Evolutionary conservation across 2,329 filamentous ascomycete species (phyloP).

Genomic region (Colletotrichum nymphaeae): DNA sequence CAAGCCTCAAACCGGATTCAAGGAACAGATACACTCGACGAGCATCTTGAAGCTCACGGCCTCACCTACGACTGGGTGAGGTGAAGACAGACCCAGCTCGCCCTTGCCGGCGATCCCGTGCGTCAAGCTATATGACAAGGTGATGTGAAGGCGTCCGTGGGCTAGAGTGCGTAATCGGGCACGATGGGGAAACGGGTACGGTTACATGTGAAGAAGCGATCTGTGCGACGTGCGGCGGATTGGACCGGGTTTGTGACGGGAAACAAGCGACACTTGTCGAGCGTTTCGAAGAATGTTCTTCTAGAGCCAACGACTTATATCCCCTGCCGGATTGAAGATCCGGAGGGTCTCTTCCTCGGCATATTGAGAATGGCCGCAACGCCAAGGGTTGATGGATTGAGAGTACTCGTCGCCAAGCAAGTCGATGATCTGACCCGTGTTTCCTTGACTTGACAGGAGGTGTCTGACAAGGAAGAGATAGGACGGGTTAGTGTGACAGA

Average conservation of each 20-base stretch:
- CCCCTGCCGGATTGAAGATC: background rate
- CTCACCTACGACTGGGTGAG: background rate
- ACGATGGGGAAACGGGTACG: constrained; percentile 13
- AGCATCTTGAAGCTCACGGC: background rate
- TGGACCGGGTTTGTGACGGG: constrained; percentile 8
- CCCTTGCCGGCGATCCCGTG: background rate
- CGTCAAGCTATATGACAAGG: background rate
- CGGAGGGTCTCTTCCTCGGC: background rate
- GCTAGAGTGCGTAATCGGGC: background rate
- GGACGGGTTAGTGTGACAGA: constrained; percentile 2
- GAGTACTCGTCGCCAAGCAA: constrained; percentile 5
- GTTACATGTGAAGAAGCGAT: constrained; percentile 30
- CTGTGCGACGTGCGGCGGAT: constrained; percentile 15
- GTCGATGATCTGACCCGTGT: constrained; percentile 9
- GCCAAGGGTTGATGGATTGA: background rate
- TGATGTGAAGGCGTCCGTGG: constrained; percentile 15
- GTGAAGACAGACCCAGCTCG: background rate
- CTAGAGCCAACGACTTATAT: background rate
- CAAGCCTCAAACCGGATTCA: background rate
- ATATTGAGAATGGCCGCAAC: background rate
- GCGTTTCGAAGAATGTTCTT: constrained; percentile 19
- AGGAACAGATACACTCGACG: background rate
- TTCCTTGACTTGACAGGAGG: constrained; percentile 25
- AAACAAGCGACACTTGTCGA: constrained; percentile 4
- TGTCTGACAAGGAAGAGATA: constrained; percentile 15